Evolutionary conservation across 495 filamentous ascomycete genomes (phyloP), one percentile per base, ranked within the genome.

Genomic region (Delitschia confertaspora): DNA sequence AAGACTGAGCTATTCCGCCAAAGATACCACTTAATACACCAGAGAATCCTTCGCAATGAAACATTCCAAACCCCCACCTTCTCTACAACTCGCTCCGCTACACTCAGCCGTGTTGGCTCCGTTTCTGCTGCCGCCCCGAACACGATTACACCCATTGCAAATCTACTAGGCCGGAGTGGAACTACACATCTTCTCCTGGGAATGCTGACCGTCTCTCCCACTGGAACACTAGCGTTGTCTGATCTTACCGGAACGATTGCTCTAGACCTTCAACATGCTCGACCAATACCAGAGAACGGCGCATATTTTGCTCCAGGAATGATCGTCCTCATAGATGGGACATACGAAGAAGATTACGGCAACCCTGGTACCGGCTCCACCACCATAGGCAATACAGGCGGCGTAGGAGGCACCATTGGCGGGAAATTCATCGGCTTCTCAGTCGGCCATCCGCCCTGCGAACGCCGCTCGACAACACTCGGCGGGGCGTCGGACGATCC

Each of bases 271-370:
- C 76, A 78, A 13, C 82, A 91, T 55, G 86, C 88, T 0, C 75
- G 76, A 16, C 74, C 82, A 26, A 79, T 94, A 45, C 88, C 88
- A 1, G 77, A 85, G 47, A 79, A 93, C 51, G 87, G 83, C 13
- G 81, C 82, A 5, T 96, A 85, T 82, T 93, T 95, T 56, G 74
- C 78, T 0, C 88, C 91, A 0, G 91, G 91, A 1, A 95, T 94
- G 85, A 85, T 98, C 44, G 82, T 95, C 2, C 70, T 96, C 20
- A 76, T 95, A 5, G 93, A 96, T 56, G 91, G 91, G 2, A 74
- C 87, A 16, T 98, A 96, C 58, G 88, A 94, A 63, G 91, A 95
- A 60, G 86, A 93, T 54, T 83, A 83, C 42, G 76, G 77, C 53
- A 71, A 74, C 20, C 63, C 65, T 24, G 77, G 78, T 6, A 77